phyloP scores from a whole-genome alignment of 768 basidiomycete species.

The Trametes meyenii region DNA sequence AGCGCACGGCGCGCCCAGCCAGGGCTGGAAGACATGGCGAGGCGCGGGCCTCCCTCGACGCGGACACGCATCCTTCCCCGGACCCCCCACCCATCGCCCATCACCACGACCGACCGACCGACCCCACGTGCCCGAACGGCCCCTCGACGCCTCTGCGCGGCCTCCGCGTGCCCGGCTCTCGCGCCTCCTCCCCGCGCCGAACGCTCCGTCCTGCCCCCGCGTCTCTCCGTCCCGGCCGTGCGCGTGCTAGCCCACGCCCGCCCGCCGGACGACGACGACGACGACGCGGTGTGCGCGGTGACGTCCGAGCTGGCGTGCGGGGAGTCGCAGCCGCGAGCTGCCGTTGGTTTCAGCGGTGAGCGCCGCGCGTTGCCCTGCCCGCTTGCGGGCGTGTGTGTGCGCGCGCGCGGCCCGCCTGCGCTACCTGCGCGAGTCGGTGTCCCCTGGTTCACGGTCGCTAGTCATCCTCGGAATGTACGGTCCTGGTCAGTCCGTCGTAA shows the following conservation, averaged over 20 bases:
- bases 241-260: slow-evolving; percentile 33
- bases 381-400: slow-evolving; percentile 22
- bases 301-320: slow-evolving; percentile 21
- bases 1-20: slow-evolving; percentile 28
- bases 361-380: slow-evolving; percentile 14
- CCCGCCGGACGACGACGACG: slow-evolving; percentile 10
- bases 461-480: too few relatives aligned
- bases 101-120: slow-evolving; percentile 15
- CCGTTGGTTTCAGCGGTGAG: slow-evolving; percentile 17
- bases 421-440: slow-evolving; percentile 9
- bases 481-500: slow-evolving; percentile 4
- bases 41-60: slow-evolving; percentile 21
- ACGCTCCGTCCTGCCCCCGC: slow-evolving; percentile 23
- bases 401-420: slow-evolving; percentile 26
- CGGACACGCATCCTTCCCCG: slow-evolving; percentile 11
- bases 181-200: slow-evolving; percentile 18
- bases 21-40: slow-evolving; percentile 32
- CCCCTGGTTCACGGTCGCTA: neutral
- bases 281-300: slow-evolving; percentile 18
- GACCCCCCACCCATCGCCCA: neutral
- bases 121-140: slow-evolving; percentile 7
- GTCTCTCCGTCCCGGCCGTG: slow-evolving; percentile 14
- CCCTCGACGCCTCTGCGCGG: slow-evolving; percentile 15
- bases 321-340: slow-evolving; percentile 24
- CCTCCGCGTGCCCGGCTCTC: slow-evolving; percentile 22